Base-by-base conservation (phyloP, 2,329 filamentous ascomycete species). In the Trichoderma gracile region DNA sequence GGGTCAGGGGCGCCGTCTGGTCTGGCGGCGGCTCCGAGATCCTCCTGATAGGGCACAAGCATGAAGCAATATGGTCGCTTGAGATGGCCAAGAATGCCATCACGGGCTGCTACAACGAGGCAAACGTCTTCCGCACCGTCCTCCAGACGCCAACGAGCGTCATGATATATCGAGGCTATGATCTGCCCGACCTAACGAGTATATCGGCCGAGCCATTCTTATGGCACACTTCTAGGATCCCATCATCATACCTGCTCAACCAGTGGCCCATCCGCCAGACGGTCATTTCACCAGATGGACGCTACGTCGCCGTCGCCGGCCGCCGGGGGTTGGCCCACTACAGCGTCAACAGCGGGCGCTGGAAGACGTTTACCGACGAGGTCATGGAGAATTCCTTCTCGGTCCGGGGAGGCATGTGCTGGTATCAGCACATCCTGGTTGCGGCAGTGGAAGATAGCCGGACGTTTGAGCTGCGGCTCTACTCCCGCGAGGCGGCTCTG, bases 241-340 rank as follows among this genome's bases (percentile, higher is more conserved):
- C 95, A 1, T 82, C 91, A 0, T 83, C 84, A 21, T 99, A 99
- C 75, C 85, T 99, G 5, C 82, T 93, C 45, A 89, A 94, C 64
- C 94, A 99, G 72, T 97, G 95, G 93, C 95, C 95, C 1, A 93
- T 99, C 68, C 87, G 90, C 64, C 90, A 89, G 71, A 90, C 91
- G 19, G 92, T 94, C 54, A 90, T 97, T 59, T 98, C 95, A 1
- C 84, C 92, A 27, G 95, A 99, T 75, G 95, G 95, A 2, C 86
- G 93, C 76, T 99, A 98, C 77, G 86, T 98, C 54, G 95, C 95
- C 5, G 89, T 98, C n/a, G 93, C 95, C n/a, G 95, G 95, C 10
- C 87, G 91, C 67, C 86, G 93, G 70, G 95, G 95, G 0, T 82
- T 99, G 58, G 94, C 94, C 10, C 95, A 99, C 75, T 99, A 99